phyloP scores from a whole-genome alignment of 202 grass and related monocot genomes.

The Schoenoplectus tabernaemontani region DNA sequence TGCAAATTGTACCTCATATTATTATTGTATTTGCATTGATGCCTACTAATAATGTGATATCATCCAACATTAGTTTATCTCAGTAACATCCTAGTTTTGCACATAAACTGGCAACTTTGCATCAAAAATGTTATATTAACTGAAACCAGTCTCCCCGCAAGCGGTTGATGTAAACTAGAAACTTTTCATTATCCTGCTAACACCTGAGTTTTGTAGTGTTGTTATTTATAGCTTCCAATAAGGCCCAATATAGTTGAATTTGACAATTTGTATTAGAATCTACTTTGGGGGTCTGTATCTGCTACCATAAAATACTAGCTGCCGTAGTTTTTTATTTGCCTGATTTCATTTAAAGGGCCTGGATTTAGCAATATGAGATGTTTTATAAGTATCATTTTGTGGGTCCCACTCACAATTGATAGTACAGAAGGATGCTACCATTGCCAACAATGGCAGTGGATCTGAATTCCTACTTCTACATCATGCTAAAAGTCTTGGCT shows the following conservation, averaged over 20 bases:
- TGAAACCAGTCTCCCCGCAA: background rate
- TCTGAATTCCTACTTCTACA: no score
- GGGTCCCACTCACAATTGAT: no score
- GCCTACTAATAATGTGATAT: no score
- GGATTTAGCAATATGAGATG: no score
- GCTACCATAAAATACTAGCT: no score
- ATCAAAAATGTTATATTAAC: background rate
- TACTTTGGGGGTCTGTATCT: no score
- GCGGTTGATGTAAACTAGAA: background rate
- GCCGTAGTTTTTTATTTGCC: no score
- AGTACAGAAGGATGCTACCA: no score
- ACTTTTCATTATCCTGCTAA: background rate
- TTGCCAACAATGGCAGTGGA: no score
- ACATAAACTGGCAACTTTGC: background rate
- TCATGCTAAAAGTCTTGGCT: background rate
- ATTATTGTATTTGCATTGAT: background rate
- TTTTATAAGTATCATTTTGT: no score
- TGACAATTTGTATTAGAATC: no score
- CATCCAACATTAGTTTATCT: background rate
- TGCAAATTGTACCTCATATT: background rate
- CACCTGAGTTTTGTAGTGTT: background rate
- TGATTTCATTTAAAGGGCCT: no score
- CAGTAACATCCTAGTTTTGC: background rate
- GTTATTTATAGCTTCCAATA: background rate
- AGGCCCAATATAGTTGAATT: background rate